Evolutionary conservation across 2,329 filamentous ascomycete species (phyloP), one percentile per base, ranked within the genome.

Genomic region (Chalaropsis ovoidea): DNA sequence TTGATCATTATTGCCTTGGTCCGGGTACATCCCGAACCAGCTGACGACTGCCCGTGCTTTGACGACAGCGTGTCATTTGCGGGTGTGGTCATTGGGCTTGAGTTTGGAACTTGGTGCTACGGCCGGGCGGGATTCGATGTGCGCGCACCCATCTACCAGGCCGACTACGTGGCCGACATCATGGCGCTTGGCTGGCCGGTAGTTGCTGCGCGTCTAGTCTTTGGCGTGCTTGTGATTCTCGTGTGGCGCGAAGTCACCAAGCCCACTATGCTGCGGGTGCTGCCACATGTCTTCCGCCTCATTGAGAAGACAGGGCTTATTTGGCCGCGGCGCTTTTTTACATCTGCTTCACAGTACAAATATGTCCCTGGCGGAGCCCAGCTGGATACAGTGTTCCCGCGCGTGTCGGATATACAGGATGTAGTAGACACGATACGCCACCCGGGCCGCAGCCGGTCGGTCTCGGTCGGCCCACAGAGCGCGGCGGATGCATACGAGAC

Each of bases 401-500:
- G 86, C 11, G 88, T 95, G n/a, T 89, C 88, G 27, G 90, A 96
- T 68, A 83, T 97, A 24, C 90, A 93, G 2, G 82, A 84, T 41
- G 85, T 96, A 72, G 81, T 96, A 27, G 87, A 86, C 68, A 90
- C 86, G 52, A 89, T 97, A 58, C 85, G 90, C 27, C 86, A 93
- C 70, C 89, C 90, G 0, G 77, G 76, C 15, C 81, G 90, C 67
- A 87, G 87, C 68, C 84, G 94, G 63, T 88, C 91, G 41, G 85
- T 97, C 42, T 96, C 91, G 5, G 83, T 97, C 64, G 94, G 94
- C 0, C 94, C 94, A 1, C 94, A 97, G 76, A 96, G 92, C 58
- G 92, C 92, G 68, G 94, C 94, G 1, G 94, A 99, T 76, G 94
- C 91, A 27, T 96, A 96, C 76, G 94, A 99, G 77, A 90, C 91